Evolutionary conservation across 2,329 filamentous ascomycete species (phyloP), one percentile per base, ranked within the genome.

Genomic region (Colletotrichum lini): DNA sequence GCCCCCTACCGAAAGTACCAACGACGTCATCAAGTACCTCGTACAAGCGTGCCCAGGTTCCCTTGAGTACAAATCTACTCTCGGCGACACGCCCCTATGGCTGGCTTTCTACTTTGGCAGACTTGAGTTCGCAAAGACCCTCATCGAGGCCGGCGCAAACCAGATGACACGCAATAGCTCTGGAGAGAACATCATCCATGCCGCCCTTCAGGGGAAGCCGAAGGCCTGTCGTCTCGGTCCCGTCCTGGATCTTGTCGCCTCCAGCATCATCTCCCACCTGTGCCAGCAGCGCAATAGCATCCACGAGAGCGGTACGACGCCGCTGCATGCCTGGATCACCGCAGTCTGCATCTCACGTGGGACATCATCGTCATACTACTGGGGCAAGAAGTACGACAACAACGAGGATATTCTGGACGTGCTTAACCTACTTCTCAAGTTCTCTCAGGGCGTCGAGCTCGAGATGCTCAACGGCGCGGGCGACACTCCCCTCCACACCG

Each of bases 161-260:
- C 91, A 94, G 77, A 88, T 89, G 1, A 82, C 82, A 44, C 90
- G 90, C 30, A 91, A 94, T 76, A 81, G 81, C 12, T 78, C 82
- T 3, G 89, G 90, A 13, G 86, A 89, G 74, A 97, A 96, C 75
- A 82, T 96, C 18, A 73, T 96, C 1, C 94, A 97, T 76, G 82
- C 86, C 2, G 84, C 91, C 8, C 76, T 84, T 13, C 65, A 70
- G 4, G 76, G 74, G 30, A 76, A 72, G 3, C 83, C 83, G 13
- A 77, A 75, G 4, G 78, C 77, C 7, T 72, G 78, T 2, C 76
- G 79, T 65, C 79, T 90, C 21, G 79, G 83, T 12, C 73, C 78
- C 1, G 78, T 94, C 49, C 80, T 94, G 7, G 81, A 86, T 0
- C 79, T 93, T 1, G 82, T 95, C 4, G 88, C 92, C 61, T 76